Evolutionary conservation across 805 yeast species (phyloP), one percentile per base, ranked within the genome.

Genomic region (Pichia heedii): DNA sequence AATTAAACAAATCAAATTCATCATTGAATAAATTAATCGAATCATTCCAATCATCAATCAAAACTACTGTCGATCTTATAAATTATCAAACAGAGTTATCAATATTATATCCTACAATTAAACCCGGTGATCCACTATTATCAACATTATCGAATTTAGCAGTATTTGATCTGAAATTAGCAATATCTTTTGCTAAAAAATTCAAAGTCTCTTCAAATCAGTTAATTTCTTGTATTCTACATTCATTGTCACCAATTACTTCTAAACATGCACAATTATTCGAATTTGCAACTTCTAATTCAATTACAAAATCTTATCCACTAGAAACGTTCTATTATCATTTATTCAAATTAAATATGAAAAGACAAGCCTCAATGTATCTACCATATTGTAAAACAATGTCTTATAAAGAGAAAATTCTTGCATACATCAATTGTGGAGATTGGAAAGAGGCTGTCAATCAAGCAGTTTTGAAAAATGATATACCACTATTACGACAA

Each of bases 281-380:
- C 50, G 71, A 74, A 26, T 72, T 78, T 53, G 73, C 79, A 0
- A 67, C 63, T 3, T 56, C 61, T 1, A 68, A 66, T 37, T 80
- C 76, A 48, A 76, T 93, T 0, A 30, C 36, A 5, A 34, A 39
- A n/a, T 83, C 85, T 0, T 83, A 87, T 35, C 88, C 90, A 0
- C 81, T 80, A 46, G 71, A 69, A 47, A 79, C 82, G 0, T 79
- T 87, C 50, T 83, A 69, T 43, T 65, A 71, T 15, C 73, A 75
- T 33, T 70, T 81, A 33, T 53, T 73, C 34, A 68, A 67, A 43
- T 66, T 71, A 4, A 84, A 79, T 0, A 80, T 81, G 27, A 62
- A 68, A 33, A 65, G 74, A 20, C 79, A 79, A 39, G 85, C 90
- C 1, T 70, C 79, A 0, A 54, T 63, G 18, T 85, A 81, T 52